Percentiles rank a stretch among this genome's conserved stretches.
These are phyloP conservation scores for Aureobasidium lini DNA, from an alignment of 2,329 filamentous ascomycete species.

Conservation along the genomic window DNA sequence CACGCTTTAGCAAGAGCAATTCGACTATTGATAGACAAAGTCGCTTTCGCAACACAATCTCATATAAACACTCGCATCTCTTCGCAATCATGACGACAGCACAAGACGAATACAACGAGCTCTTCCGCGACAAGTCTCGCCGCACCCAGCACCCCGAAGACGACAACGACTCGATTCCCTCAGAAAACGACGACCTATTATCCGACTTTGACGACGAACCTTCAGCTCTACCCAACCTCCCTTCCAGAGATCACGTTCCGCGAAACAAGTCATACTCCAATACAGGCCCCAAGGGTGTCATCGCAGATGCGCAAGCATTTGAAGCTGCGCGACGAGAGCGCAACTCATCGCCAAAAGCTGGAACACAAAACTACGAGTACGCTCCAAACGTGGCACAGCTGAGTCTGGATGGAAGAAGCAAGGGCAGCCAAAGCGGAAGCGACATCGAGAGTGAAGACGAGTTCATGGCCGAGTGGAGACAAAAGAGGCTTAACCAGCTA, in stretches of 20 bases:
- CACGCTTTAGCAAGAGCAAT: not conserved
- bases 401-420: slow-evolving; percentile 31
- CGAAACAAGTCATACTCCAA: slow-evolving; percentile 42
- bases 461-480: slow-evolving; percentile 81
- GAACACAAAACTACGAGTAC: slow-evolving; percentile 12
- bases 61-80: not conserved
- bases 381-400: slow-evolving; percentile 1
- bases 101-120: slow-evolving; percentile 46
- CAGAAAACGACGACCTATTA: slow-evolving; percentile 38
- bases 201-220: slow-evolving; percentile 23
- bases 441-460: slow-evolving; percentile 58
- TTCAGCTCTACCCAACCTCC: slow-evolving; percentile 38
- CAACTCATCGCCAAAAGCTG: not conserved
- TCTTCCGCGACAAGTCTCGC: slow-evolving; percentile 41
- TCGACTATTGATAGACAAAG: not conserved
- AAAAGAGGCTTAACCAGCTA: slow-evolving; percentile 70
- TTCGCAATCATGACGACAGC: slow-evolving; percentile 22
- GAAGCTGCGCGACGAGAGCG: slow-evolving; percentile 28
- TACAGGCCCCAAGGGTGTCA: slow-evolving; percentile 80
- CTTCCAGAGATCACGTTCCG: slow-evolving; percentile 1
- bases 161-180: slow-evolving; percentile 34
- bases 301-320: slow-evolving; percentile 73
- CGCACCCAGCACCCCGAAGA: slow-evolving; percentile 43
- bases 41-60: not conserved
- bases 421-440: slow-evolving; percentile 27